Evolutionary conservation across 352 stramenopile species (phyloP), one percentile per base, ranked within the genome.

Genomic region (Pythium volutum): DNA sequence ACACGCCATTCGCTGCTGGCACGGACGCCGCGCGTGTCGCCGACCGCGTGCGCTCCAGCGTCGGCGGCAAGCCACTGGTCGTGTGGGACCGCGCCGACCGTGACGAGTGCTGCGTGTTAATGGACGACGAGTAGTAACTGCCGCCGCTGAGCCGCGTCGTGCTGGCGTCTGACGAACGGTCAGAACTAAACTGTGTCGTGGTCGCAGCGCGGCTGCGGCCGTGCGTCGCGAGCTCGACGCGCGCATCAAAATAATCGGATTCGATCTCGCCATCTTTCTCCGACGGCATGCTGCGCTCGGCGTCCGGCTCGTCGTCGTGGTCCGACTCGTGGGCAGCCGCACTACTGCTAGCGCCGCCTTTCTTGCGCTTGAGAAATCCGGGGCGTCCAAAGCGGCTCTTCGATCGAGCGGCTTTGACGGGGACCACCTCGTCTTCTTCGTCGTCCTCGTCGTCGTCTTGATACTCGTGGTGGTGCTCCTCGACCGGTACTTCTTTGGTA

Each of bases 221-320:
- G 5, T 36, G 45, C 1, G 16, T 12, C 5, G 43, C 16, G 7
- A 61, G 12, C 6, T 52, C 42, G 20, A 27, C 26, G 7, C 22
- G 42, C 1, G 42, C 34, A 29, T 61, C 54, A 43, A 53, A 52
- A 20, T 61, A 53, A 22, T 61, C 54, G 15, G 29, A 46, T 61
- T 61, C 54, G 18, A 45, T 49, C 42, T 61, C 54, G n/a, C n/a
- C n/a, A n/a, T n/a, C n/a, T 6, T 34, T 4, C 22, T 50, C 39
- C 8, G 26, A 7, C 16, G 10, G 1, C 25, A 34, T 34, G 2
- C 20, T 16, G 3, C 8, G 31, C n/a, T 56, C 50, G 20, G 14
- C 33, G 4, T 57, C 18, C 11, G 7, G 3, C 53, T 70, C 41
- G 67, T 76, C 22, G 81, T 55, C 51, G 14, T 75, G 55, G 27